These are phyloP conservation scores for Talaromyces wortmannii DNA, from an alignment of 495 filamentous ascomycete species.

Conservation along the genomic window DNA sequence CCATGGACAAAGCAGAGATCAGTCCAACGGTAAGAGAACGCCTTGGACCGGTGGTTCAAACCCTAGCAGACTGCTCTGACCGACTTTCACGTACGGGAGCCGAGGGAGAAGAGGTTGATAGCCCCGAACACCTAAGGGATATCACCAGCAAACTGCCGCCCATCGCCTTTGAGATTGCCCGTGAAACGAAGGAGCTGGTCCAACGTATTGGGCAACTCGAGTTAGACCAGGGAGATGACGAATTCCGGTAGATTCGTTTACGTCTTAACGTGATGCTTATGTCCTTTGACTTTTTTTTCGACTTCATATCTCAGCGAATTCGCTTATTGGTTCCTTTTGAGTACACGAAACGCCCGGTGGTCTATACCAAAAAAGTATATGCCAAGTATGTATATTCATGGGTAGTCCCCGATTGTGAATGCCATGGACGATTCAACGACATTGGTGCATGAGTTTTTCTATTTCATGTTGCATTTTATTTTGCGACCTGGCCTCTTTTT, in stretches of 20 bases:
- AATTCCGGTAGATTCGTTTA: slow-evolving; percentile 24
- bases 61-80: slow-evolving; percentile 55
- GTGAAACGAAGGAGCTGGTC: slow-evolving; percentile 74
- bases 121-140: slow-evolving; percentile 48
- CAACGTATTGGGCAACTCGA: slow-evolving; percentile 31
- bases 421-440: slow-evolving; percentile 1
- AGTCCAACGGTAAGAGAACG: slow-evolving; percentile 44
- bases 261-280: too few relatives aligned
- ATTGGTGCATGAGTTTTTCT: background rate
- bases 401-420: background rate
- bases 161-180: slow-evolving; percentile 80
- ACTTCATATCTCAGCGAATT: background rate
- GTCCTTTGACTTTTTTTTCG: background rate
- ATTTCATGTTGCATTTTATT: background rate
- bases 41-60: slow-evolving; percentile 53
- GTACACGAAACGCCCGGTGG: too few relatives aligned
- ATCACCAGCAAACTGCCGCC: slow-evolving; percentile 70
- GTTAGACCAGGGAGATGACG: slow-evolving; percentile 28
- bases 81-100: slow-evolving; percentile 62
- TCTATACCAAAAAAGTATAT: too few relatives aligned
- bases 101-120: slow-evolving; percentile 49
- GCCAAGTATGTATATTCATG: too few relatives aligned
- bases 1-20: slow-evolving; percentile 37
- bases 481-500: background rate
- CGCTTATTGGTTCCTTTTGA: too few relatives aligned